A percentile compares a stretch with the other conserved stretches of the same genome.
Evolutionary conservation across 2,329 filamentous ascomycete genomes (phyloP).

Genomic region (Monosporascus sp.): DNA sequence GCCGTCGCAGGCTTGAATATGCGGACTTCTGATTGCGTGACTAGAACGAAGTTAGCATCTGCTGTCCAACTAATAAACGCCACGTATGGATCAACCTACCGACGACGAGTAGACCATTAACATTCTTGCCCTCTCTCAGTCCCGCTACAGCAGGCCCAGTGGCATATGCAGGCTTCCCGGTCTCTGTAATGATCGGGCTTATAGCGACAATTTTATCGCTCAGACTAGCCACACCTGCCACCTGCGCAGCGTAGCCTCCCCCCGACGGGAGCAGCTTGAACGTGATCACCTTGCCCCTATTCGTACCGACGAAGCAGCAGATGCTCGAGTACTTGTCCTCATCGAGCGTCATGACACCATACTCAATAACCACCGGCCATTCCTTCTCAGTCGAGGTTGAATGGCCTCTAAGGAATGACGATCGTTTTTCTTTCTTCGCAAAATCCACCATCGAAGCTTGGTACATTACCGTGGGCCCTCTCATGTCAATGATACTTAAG

Average conservation of each 20-base stretch:
- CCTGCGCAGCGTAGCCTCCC: slow-evolving; percentile 66
- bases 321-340: slow-evolving; percentile 96
- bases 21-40: slow-evolving; percentile 67
- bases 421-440: slow-evolving; percentile 67
- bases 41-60: slow-evolving; percentile 34
- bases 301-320: slow-evolving; percentile 85
- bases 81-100: slow-evolving; percentile 39
- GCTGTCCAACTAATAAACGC: not conserved
- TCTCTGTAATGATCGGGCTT: slow-evolving; percentile 72
- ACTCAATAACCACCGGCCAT: slow-evolving; percentile 78
- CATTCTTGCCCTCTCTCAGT: slow-evolving; percentile 66
- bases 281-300: slow-evolving; percentile 74
- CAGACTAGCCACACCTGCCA: slow-evolving; percentile 62
- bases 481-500: slow-evolving; percentile 78
- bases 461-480: slow-evolving; percentile 81
- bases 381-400: slow-evolving; percentile 52
- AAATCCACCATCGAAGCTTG: slow-evolving; percentile 69
- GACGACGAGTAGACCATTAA: slow-evolving; percentile 76
- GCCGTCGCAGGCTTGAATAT: slow-evolving; percentile 79
- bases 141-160: slow-evolving; percentile 71
- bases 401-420: slow-evolving; percentile 61
- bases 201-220: slow-evolving; percentile 71
- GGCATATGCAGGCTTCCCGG: slow-evolving; percentile 69
- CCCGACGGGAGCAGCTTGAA: slow-evolving; percentile 83
- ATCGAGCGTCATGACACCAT: slow-evolving; percentile 88